A percentile compares a stretch with the other conserved stretches of the same genome.
These are phyloP conservation scores for Angomonas ambiguus DNA, from an alignment of 208 protist species.

Conservation along the genomic window DNA sequence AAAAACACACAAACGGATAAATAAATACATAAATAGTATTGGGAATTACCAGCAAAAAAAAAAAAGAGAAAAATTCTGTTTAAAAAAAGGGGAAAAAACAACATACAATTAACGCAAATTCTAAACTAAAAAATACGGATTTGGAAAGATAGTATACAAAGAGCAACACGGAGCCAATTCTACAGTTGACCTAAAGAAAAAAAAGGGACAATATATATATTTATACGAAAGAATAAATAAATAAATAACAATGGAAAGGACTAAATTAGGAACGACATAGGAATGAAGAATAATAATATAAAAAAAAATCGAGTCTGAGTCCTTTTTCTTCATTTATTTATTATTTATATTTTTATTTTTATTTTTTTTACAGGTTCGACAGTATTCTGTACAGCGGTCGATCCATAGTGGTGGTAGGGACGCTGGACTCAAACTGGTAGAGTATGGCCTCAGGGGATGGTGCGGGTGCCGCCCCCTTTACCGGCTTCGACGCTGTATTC, in stretches of 20 bases:
- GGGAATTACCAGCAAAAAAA: background rate
- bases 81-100: slow-evolving; percentile 6
- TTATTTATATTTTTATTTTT: too few species aligned
- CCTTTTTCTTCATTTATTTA: too few species aligned
- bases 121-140: background rate
- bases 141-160: too few species aligned
- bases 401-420: background rate
- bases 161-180: too few species aligned
- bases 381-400: background rate
- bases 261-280: too few species aligned
- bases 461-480: background rate
- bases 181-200: background rate
- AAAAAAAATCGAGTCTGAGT: too few species aligned
- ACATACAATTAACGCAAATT: background rate
- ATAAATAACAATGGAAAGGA: too few species aligned
- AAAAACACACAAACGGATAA: background rate
- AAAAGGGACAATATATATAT: background rate
- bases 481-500: background rate
- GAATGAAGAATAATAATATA: too few species aligned
- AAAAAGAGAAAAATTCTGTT: too few species aligned
- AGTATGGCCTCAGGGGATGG: background rate
- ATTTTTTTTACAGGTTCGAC: background rate
- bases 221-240: background rate
- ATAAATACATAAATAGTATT: background rate
- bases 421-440: background rate